Evolutionary conservation across 345 rosid species (phyloP), one percentile per base, ranked within the genome.

Genomic region (Brassica nigra): DNA sequence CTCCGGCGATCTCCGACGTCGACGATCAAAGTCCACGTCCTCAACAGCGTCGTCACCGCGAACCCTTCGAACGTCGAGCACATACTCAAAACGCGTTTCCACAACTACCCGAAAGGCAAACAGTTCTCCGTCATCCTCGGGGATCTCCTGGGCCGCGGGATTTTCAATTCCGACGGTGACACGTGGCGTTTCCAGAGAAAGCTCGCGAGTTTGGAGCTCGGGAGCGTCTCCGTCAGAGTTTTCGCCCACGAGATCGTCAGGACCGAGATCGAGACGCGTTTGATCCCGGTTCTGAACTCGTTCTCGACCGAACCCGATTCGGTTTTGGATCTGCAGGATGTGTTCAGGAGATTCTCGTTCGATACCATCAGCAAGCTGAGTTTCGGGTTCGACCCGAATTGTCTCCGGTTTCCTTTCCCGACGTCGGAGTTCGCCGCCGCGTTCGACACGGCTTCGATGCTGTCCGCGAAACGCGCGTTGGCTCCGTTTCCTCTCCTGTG

Each of bases 71-170:
- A 90, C 88, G 90, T 92, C 2, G 97, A 91, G 67, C 86, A 88
- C 84, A 86, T 91, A 27, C 92, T 91, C 65, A 90, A 84, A 78
- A 90, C 95, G 9, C 84, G 82, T 18, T 92, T 90, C 71, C 74
- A 89, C 9, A 92, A 92, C 58, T 92, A 80, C 83, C 97, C 97
- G 0, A 92, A 92, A 74, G 95, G 97, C 37, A 92, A 90, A 74
- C 90, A 87, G 31, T 92, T 92, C 87, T 90, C 95, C 10, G 66
- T 74, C 3, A 92, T 92, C 69, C 77, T 92, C 28, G 95, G 94
- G 1, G 95, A 92, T 73, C 85, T 92, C n/a, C 82, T 92, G 0
- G 97, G 97, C 49, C 90, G 81, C 6, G 97, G 97, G 1, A 92
- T 92, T 4, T 92, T 92, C 84, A 92, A 92, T 57, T 92, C 91